Base-by-base conservation (phyloP, 352 stramenopile genomes). In the Saprolegnia parasitica region DNA sequence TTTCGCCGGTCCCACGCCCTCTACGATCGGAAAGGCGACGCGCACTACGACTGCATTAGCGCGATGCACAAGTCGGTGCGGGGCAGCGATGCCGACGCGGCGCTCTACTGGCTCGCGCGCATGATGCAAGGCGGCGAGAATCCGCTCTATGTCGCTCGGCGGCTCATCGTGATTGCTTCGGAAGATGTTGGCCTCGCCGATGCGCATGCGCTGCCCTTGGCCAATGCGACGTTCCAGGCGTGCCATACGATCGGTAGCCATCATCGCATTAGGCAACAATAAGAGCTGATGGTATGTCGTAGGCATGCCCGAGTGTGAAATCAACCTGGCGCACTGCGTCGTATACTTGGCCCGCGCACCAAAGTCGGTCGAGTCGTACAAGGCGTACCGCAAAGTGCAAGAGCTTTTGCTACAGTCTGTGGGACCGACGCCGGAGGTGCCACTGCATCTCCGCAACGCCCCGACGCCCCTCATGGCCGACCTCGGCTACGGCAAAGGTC, bases 51-150 rank as follows among this genome's bases (percentile, higher is more conserved):
- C 68, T 78, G 81, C 50, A 94, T 94, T 60, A 93, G 84, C 65
- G 88, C 87, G 0, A 77, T 95, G 39, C 84, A 95, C 76, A 95
- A 96, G 57, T 93, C 84, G 0, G 78, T 95, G 8, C 84, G 88
- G 35, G 86, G 88, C 5, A 96, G 85, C 46, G 86, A 95, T 58
- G 81, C 84, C 49, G 91, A 90, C 54, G 88, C 79, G 5, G 78
- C 88, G 5, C 77, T 96, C 1, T 96, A 96, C 64, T 96, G 86
- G 86, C 73, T 96, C 20, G 88, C 75, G 15, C 77, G 87, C 9
- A 96, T 96, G 88, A 76, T 96, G 2, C 81, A 95, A 71, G 87
- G 83, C 4, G 87, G 88, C 9, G 88, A 96, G 56, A 91, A 95
- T 21, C 87, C 88, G 11, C 60, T 95, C 26, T 96, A 81, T 42